Evolutionary conservation across 2,329 filamentous ascomycete genomes (phyloP).

Genomic region (Cladobotryum mycophilum): DNA sequence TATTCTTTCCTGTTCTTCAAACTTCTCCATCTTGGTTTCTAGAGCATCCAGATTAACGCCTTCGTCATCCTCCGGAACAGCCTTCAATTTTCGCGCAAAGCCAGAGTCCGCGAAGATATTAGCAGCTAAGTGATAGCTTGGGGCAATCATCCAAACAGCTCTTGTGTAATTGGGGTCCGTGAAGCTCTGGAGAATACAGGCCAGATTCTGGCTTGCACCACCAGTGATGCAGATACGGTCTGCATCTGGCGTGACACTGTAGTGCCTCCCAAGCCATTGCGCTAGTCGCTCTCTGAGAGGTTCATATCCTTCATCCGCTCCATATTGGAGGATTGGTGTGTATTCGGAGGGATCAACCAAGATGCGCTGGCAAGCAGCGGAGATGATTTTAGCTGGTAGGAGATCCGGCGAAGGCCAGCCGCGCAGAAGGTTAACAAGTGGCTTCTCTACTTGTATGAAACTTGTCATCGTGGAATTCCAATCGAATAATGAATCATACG

Average conservation of each 20-base stretch:
- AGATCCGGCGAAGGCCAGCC: constrained; percentile 62
- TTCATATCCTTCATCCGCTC: constrained; percentile 66
- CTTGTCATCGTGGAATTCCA: not conserved
- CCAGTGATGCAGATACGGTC: constrained; percentile 74
- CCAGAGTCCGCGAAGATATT: constrained; percentile 80
- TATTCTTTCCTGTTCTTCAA: constrained; percentile 22
- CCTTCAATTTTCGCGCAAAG: constrained; percentile 59
- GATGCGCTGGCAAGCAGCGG: constrained; percentile 52
- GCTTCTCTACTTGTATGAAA: constrained; percentile 20
- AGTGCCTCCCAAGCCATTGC: constrained; percentile 62
- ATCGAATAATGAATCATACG: too few relatives aligned
- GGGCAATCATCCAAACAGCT: constrained; percentile 73
- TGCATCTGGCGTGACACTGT: constrained; percentile 37
- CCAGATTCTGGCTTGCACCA: constrained; percentile 78
- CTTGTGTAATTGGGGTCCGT: constrained; percentile 71
- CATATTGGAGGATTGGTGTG: constrained; percentile 67
- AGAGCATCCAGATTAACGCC: constrained; percentile 62
- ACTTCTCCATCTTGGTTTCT: constrained; percentile 22
- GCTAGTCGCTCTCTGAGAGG: constrained; percentile 65
- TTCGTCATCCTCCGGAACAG: constrained; percentile 69
- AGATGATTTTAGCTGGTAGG: constrained; percentile 58
- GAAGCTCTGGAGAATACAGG: constrained; percentile 70
- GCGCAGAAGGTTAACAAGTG: constrained; percentile 56
- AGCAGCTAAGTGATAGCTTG: constrained; percentile 78
- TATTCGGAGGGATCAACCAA: constrained; percentile 55